phyloP scores from a whole-genome alignment of 495 filamentous ascomycete species.

The Aspergillus bertholletiae region DNA sequence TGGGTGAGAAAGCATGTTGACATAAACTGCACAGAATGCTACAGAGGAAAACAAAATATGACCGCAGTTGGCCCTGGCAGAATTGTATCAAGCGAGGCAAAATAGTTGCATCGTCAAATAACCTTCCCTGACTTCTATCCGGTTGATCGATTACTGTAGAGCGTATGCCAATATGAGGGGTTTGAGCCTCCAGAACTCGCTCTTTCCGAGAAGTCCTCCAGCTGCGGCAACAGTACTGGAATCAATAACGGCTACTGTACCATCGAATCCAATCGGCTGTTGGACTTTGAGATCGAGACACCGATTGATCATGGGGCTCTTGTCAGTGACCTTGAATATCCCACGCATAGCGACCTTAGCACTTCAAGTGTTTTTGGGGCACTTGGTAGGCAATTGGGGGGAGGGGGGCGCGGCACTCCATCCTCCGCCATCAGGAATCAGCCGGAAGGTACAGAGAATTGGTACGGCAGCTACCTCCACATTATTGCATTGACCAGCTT shows the following conservation, averaged over 20 bases:
- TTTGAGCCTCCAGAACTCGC: neutral
- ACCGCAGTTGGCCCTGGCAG: slow-evolving; percentile 57
- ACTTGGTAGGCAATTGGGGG: neutral
- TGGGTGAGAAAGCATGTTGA: slow-evolving; percentile 57
- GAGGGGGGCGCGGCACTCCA: slow-evolving; percentile 6
- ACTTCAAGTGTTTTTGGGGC: neutral
- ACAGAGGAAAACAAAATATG: slow-evolving; percentile 63
- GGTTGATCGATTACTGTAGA: slow-evolving; percentile 15
- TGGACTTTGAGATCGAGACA: neutral
- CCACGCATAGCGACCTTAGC: neutral
- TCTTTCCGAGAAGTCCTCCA: neutral
- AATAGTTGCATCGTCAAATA: slow-evolving; percentile 23
- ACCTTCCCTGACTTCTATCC: slow-evolving; percentile 5
- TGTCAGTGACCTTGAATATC: neutral
- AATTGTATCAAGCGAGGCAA: slow-evolving; percentile 56
- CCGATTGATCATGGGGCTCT: neutral
- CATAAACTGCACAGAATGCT: slow-evolving; percentile 61
- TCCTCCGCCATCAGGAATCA: slow-evolving; percentile 6
- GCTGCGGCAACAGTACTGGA: neutral
- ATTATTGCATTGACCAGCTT: slow-evolving; percentile 49
- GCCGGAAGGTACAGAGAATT: slow-evolving; percentile 45
- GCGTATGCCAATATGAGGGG: slow-evolving; percentile 31
- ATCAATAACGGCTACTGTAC: neutral
- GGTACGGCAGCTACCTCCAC: slow-evolving; percentile 50
- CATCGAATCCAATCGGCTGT: neutral